Conservation (phyloP, 352 stramenopile genomes). For the Blastocystis sp. region DNA sequence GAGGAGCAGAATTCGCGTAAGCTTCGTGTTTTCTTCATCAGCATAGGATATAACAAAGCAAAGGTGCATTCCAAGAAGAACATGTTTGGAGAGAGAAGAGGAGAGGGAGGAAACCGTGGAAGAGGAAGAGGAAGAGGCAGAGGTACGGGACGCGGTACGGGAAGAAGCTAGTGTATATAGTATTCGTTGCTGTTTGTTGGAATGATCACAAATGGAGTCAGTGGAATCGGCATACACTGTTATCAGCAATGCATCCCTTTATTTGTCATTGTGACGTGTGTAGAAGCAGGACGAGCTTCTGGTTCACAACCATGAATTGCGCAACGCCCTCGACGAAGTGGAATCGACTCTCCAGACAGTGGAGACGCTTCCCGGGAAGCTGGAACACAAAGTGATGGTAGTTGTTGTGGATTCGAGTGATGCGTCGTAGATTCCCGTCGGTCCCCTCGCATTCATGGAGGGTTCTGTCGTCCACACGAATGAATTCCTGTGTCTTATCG, state of each 20-base stretch:
- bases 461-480: slow-evolving; percentile 37
- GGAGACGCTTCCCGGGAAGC: neutral
- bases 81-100: slow-evolving; percentile 57
- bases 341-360: slow-evolving; percentile 23
- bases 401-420: neutral
- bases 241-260: neutral
- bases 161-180: neutral
- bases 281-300: slow-evolving; percentile 23
- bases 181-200: slow-evolving; percentile 27
- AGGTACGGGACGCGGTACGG: slow-evolving; percentile 13
- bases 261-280: neutral
- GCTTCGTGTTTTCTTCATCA: slow-evolving; percentile 55
- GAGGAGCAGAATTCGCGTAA: slow-evolving; percentile 68
- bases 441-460: slow-evolving; percentile 40
- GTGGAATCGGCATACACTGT: slow-evolving; percentile 7
- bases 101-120: slow-evolving; percentile 54
- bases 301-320: slow-evolving; percentile 28
- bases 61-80: slow-evolving; percentile 24
- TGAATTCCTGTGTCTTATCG: slow-evolving; percentile 44
- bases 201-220: slow-evolving; percentile 15
- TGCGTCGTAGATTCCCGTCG: slow-evolving; percentile 20
- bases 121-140: slow-evolving; percentile 59
- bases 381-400: slow-evolving; percentile 51
- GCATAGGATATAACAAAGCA: slow-evolving; percentile 16
- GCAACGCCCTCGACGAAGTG: slow-evolving; percentile 15